A percentile compares a stretch with the other conserved stretches of the same genome.
phyloP scores from a whole-genome alignment of 2,329 filamentous ascomycete genomes.

The Ascochyta viciae-villosae region DNA sequence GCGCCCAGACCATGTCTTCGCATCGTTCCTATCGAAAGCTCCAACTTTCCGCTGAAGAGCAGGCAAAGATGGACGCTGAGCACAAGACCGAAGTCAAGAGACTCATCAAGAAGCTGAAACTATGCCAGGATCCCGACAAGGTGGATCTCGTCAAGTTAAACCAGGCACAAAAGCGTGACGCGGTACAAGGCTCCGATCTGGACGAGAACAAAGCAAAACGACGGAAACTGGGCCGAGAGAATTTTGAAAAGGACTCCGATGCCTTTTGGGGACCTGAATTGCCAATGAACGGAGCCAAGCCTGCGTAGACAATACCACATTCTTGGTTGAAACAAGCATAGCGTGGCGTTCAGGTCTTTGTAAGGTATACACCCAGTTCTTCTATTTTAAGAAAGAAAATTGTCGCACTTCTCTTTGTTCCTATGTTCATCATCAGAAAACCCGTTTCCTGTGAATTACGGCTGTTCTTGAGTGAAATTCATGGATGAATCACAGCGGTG shows the following conservation, averaged over 20 bases:
- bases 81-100: constrained; percentile 58
- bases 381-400: not conserved
- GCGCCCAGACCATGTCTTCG: constrained; percentile 50
- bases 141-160: constrained; percentile 75
- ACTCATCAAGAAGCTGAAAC: constrained; percentile 72
- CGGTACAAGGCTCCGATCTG: constrained; percentile 42
- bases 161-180: constrained; percentile 62
- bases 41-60: constrained; percentile 34
- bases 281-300: constrained; percentile 3
- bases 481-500: not conserved
- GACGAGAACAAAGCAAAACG: constrained; percentile 54
- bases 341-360: constrained; percentile 11
- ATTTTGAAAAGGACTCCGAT: constrained; percentile 53
- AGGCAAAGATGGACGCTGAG: constrained; percentile 45
- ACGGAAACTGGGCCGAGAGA: constrained; percentile 54
- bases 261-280: constrained; percentile 54
- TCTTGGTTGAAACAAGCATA: constrained; percentile 1
- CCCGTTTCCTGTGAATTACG: not conserved
- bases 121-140: constrained; percentile 76
- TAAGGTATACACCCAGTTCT: not conserved
- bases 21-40: constrained; percentile 32
- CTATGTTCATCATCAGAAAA: not conserved
- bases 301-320: not conserved
- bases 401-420: not conserved
- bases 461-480: not conserved